Evolutionary conservation across 306 rosid genomes (phyloP).

Genomic region (Acacia melanoxylon): DNA sequence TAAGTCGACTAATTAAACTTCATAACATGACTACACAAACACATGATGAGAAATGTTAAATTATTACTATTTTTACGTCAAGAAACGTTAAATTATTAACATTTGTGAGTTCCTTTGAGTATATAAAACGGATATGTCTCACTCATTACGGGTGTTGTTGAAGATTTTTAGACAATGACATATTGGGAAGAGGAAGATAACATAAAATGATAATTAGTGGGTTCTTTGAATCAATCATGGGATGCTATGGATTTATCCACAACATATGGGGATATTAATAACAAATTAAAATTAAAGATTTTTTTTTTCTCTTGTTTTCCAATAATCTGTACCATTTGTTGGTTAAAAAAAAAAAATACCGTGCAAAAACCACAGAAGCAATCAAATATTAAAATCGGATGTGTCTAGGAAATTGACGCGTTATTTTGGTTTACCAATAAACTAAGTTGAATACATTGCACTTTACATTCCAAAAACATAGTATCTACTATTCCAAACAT

Average conservation of each 20-base stretch:
- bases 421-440: neutral
- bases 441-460: conserved; percentile 2
- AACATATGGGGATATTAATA: neutral
- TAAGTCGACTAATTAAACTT: neutral
- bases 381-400: neutral
- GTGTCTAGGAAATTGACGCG: neutral
- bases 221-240: too few relatives aligned
- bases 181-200: too few relatives aligned
- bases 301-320: neutral
- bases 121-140: neutral
- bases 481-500: neutral
- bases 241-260: too few relatives aligned
- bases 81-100: too few relatives aligned
- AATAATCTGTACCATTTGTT: neutral
- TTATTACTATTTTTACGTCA: too few relatives aligned
- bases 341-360: neutral
- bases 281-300: too few relatives aligned
- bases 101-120: too few relatives aligned
- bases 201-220: too few relatives aligned
- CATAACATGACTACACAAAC: too few relatives aligned
- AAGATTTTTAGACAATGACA: neutral
- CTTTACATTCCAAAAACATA: neutral
- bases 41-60: neutral
- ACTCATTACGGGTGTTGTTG: neutral
- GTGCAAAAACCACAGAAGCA: neutral